phyloP scores from a whole-genome alignment of 208 protist species.

The Trypanosoma cruzi region DNA sequence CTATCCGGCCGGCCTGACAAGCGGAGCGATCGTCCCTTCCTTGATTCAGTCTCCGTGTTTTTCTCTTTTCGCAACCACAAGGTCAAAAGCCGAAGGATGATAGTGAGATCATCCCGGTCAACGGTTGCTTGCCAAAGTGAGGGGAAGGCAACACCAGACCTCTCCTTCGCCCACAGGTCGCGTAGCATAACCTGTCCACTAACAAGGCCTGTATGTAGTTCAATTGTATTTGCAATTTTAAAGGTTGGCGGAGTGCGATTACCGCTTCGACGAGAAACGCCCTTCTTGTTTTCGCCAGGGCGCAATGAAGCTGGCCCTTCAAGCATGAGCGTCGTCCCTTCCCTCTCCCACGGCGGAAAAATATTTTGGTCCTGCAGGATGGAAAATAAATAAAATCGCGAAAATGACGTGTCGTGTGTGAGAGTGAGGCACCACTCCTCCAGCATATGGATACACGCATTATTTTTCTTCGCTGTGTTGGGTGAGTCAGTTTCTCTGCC shows the following conservation, averaged over 20 bases:
- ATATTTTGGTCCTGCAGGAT: slow-evolving; percentile 10
- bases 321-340: slow-evolving; percentile 22
- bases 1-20: background rate
- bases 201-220: slow-evolving; percentile 26
- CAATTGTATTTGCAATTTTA: slow-evolving; percentile 23
- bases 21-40: background rate
- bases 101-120: slow-evolving; percentile 21
- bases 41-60: no score
- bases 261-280: background rate
- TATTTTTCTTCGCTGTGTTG: background rate
- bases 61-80: background rate
- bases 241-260: background rate
- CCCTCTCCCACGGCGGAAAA: slow-evolving; percentile 21
- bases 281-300: background rate
- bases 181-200: background rate
- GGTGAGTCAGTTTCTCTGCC: background rate
- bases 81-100: slow-evolving; percentile 26
- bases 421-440: slow-evolving; percentile 20
- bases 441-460: slow-evolving; percentile 3
- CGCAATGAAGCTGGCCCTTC: background rate
- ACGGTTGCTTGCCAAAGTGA: background rate
- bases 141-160: background rate
- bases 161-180: slow-evolving; percentile 1
- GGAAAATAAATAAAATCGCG: slow-evolving; percentile 16
- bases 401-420: background rate